Conservation (phyloP, 1,139 yeast genomes). For the Scheffersomyces titani region DNA sequence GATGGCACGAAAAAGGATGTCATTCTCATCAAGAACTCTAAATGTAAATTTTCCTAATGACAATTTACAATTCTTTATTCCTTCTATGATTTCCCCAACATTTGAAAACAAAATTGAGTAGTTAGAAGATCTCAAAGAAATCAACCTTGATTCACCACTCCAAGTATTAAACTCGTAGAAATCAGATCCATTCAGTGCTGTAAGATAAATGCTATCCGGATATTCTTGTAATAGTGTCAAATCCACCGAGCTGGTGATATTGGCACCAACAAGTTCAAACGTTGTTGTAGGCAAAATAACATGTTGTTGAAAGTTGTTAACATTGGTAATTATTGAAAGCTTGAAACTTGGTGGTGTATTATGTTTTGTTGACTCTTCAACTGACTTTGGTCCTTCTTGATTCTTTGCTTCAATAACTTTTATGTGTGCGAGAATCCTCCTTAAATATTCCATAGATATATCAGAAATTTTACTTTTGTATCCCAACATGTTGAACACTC, state of each 20-base stretch:
- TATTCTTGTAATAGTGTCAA: constrained; percentile 6
- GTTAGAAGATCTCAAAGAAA: constrained; percentile 8
- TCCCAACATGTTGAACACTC: constrained; percentile 20
- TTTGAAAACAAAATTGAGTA: constrained; percentile 12
- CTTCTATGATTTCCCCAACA: constrained; percentile 14
- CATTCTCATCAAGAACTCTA: constrained; percentile 15
- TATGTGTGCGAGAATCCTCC: background rate
- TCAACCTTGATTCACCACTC: constrained; percentile 9
- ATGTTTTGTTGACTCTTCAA: background rate
- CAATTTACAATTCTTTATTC: constrained; percentile 14
- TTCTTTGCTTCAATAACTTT: background rate
- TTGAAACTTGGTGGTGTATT: constrained; percentile 1
- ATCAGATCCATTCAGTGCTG: constrained; percentile 8
- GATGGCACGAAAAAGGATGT: background rate
- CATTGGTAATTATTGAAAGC: constrained; percentile 10
- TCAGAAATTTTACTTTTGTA: constrained; percentile 27
- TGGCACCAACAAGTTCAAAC: constrained; percentile 7
- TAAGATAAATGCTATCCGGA: constrained; percentile 8
- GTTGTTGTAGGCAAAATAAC: constrained; percentile 12
- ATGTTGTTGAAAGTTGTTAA: constrained; percentile 15
- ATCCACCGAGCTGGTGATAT: constrained; percentile 9
- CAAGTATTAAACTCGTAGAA: constrained; percentile 8
- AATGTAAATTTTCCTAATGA: constrained; percentile 11
- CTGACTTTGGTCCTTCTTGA: background rate
- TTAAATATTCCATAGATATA: constrained; percentile 13